Conservation (phyloP, 805 yeast genomes). For the Pichia ethanolica region DNA sequence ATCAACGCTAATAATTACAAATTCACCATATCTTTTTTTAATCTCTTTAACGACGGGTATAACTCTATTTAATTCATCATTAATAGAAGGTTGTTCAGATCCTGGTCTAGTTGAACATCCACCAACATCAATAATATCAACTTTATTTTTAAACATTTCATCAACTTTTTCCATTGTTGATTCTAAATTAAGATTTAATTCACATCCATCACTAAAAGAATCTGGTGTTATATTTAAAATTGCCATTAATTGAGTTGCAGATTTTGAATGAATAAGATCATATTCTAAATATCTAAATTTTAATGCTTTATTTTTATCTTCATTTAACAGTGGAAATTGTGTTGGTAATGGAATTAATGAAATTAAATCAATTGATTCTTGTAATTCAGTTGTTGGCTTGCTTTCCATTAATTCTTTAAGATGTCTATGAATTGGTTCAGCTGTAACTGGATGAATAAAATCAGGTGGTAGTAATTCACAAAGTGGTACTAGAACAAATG, state of each 20-base stretch:
- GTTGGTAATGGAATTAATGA: slow-evolving; percentile 41
- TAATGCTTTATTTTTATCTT: slow-evolving; percentile 12
- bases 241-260: slow-evolving; percentile 73
- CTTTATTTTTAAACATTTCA: slow-evolving; percentile 48
- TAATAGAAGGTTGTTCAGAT: slow-evolving; percentile 48
- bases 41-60: slow-evolving; percentile 61
- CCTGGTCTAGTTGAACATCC: slow-evolving; percentile 94
- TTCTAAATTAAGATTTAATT: slow-evolving; percentile 28
- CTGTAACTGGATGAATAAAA: slow-evolving; percentile 73
- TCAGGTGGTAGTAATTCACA: slow-evolving; percentile 71
- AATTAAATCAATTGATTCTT: slow-evolving; percentile 43
- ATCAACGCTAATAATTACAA: slow-evolving; percentile 68
- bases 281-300: slow-evolving; percentile 29
- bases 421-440: slow-evolving; percentile 71
- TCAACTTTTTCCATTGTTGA: slow-evolving; percentile 40
- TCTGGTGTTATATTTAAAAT: slow-evolving; percentile 89
- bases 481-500: slow-evolving; percentile 85
- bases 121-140: slow-evolving; percentile 83
- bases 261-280: slow-evolving; percentile 37
- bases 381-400: slow-evolving; percentile 27
- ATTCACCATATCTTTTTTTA: slow-evolving; percentile 31
- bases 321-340: slow-evolving; percentile 2
- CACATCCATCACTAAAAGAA: slow-evolving; percentile 89
- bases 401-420: slow-evolving; percentile 34
- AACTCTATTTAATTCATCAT: slow-evolving; percentile 67